phyloP scores from a whole-genome alignment of 2,329 filamentous ascomycete species.

The Phialophora expanda region DNA sequence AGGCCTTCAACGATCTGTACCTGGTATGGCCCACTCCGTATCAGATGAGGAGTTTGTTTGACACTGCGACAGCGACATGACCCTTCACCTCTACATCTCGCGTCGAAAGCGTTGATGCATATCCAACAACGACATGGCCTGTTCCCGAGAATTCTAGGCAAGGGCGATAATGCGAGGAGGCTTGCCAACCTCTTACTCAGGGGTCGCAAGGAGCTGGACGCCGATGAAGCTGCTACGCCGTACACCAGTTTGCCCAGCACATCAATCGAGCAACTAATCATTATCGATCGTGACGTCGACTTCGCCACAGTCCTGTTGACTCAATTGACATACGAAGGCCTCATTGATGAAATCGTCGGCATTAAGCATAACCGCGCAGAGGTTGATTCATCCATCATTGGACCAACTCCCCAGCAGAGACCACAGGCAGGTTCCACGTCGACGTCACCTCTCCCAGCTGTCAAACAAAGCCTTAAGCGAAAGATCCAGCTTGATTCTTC shows the following conservation, averaged over 20 bases:
- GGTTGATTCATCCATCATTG: conserved; percentile 87
- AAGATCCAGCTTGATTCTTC: conserved; percentile 88
- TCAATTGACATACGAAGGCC: conserved; percentile 93
- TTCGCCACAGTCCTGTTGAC: conserved; percentile 90
- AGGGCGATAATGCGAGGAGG: conserved; percentile 90
- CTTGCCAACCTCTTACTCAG: conserved; percentile 84
- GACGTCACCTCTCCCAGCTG: conserved; percentile 55
- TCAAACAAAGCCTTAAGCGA: conserved; percentile 73
- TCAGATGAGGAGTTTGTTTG: conserved; percentile 11
- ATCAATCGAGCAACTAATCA: conserved; percentile 85
- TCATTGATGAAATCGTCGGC: conserved; percentile 91
- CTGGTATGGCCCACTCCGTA: conserved; percentile 57
- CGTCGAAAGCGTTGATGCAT: conserved; percentile 91
- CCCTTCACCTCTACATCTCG: conserved; percentile 83
- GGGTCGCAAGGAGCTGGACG: conserved; percentile 89
- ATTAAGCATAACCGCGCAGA: conserved; percentile 93
- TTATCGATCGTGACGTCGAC: conserved; percentile 94
- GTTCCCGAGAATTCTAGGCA: conserved; percentile 92
- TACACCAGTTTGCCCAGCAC: conserved; percentile 74
- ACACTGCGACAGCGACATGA: conserved; percentile 69
- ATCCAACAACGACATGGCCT: conserved; percentile 90
- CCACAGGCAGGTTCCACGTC: conserved; percentile 63
- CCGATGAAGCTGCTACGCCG: conserved; percentile 62
- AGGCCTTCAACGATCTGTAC: conserved; percentile 86
- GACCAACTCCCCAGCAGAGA: conserved; percentile 64